Base-by-base conservation (phyloP, 2,329 filamentous ascomycete genomes). In the Trichoderma sp. region DNA sequence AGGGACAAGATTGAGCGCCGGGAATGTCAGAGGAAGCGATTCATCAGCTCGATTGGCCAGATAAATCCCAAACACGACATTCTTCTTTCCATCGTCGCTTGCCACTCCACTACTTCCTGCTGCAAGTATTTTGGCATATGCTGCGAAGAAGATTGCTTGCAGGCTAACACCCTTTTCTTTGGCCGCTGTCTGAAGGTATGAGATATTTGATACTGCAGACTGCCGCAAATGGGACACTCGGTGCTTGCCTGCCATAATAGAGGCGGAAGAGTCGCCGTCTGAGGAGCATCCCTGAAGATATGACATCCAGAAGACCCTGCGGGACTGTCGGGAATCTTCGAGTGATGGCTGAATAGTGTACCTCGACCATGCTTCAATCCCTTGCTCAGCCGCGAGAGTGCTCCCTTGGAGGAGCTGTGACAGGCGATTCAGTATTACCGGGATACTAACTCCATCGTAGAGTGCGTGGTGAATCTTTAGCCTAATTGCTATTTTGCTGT, bases 391-490 rank as follows among this genome's bases (percentile, higher is more conserved):
- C 1, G n/a, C 12, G 7, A 53, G 54, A 1, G 52, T 1, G 2
- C 50, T 54, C 35, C 27, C 73, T 63, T 19, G 32, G 3, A 71
- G 17, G 13, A 71, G 29, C 42, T 71, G 60, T 27, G 72, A 70
- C 10, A 73, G 59, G 15, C 77, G 74, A 2, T 83, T 75, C 25
- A 93, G 80, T 6, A 97, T 79, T 0, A 84, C 75, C 1, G 89
- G 86, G 5, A 97, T 81, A 72, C 92, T 95, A 69, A 96, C 84
- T 6, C 90, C 93, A 76, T 97, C 94, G 74, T 97, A 98, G 0
- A 97, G 82, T 0, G 92, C 91, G 76, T 98, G 94, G 70, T 97
- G 93, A 5, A 97, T 89, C 29, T 82, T 82, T 5, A 93, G 81
- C 2, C 84, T 79, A 4, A 88, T 65, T 0, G 70, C 48, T 72